Conservation (phyloP, 2,329 filamentous ascomycete genomes). For the Echinosphaeria canescens region DNA sequence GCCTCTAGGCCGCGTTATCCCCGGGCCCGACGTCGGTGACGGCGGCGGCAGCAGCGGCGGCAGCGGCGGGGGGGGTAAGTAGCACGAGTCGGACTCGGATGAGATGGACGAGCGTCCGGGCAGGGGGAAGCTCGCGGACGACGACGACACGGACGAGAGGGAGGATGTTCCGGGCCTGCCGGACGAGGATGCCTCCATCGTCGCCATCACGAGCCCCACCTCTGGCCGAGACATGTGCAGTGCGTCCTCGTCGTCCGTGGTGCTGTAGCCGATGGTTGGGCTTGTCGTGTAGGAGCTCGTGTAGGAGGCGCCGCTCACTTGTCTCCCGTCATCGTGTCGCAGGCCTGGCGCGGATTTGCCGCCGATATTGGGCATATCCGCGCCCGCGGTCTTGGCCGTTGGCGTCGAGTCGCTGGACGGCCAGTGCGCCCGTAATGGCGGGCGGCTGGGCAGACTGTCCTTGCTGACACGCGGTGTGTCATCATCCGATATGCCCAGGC, state of each 20-base stretch:
- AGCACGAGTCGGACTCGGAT: conserved; percentile 39
- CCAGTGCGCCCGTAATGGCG: conserved; percentile 5
- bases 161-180: no score
- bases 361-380: conserved; percentile 4
- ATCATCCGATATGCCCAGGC: conserved; percentile 24
- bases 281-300: conserved; percentile 20
- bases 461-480: conserved; percentile 21
- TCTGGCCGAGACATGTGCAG: conserved; percentile 31
- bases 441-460: conserved; percentile 18
- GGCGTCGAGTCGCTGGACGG: conserved; percentile 5
- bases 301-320: no score
- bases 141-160: no score
- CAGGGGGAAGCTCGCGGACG: conserved; percentile 14
- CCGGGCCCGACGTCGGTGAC: neutral
- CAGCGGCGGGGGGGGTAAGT: conserved; percentile 1
- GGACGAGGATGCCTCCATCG: no score
- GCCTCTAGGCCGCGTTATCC: no score
- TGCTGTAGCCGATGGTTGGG: conserved; percentile 41
- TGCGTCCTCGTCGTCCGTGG: conserved; percentile 68
- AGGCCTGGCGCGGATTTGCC: no score
- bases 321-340: no score
- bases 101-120: conserved; percentile 20
- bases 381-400: conserved; percentile 4
- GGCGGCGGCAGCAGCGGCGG: no score
- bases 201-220: conserved; percentile 1